phyloP scores from a whole-genome alignment of 495 filamentous ascomycete species.

The Tuber aestivum region DNA sequence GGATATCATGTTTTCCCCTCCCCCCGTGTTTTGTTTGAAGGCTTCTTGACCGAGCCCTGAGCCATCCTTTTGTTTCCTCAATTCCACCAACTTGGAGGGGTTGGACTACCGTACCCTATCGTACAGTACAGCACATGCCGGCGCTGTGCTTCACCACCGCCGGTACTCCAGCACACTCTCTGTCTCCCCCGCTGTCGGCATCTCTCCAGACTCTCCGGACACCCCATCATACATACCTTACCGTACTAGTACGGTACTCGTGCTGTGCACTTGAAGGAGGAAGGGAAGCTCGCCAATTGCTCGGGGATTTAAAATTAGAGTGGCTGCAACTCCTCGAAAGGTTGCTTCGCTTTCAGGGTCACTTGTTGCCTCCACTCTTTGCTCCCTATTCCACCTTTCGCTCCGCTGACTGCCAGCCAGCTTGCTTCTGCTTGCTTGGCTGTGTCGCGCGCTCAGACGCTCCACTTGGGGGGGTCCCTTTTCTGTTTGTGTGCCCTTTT shows the following conservation, averaged over 20 bases:
- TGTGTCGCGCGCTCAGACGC: background rate
- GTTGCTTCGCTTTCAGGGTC: background rate
- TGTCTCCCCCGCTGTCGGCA: no score
- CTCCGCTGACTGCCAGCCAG: background rate
- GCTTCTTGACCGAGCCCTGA: background rate
- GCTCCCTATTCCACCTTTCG: background rate
- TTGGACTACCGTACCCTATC: background rate
- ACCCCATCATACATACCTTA: background rate
- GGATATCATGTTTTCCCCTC: background rate
- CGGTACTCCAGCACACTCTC: background rate
- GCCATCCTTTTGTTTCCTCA: background rate
- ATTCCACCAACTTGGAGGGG: background rate
- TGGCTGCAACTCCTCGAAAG: background rate
- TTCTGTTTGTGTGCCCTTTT: background rate
- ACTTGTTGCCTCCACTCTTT: background rate
- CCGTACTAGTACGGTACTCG: background rate
- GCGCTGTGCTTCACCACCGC: no score
- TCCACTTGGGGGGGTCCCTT: background rate
- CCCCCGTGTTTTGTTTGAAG: background rate
- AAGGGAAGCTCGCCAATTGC: background rate
- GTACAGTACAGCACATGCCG: no score
- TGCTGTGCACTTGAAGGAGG: background rate
- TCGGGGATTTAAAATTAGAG: background rate
- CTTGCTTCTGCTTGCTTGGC: background rate
- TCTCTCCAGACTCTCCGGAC: no score